phyloP scores from a whole-genome alignment of 2,329 filamentous ascomycete species.

The Cytospora leucostoma region DNA sequence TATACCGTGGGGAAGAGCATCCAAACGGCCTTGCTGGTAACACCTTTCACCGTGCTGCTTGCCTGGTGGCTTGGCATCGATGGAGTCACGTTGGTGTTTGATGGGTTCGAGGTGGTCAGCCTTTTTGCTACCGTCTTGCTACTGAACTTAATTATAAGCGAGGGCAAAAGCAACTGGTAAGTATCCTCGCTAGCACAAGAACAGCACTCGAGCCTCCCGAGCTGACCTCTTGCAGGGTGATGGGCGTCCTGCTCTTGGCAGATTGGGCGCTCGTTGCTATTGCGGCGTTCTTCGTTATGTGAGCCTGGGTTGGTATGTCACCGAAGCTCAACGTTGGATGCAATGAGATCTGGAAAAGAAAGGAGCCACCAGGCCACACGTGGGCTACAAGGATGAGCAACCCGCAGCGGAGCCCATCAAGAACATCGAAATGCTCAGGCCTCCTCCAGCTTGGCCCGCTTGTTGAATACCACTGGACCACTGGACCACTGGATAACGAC shows the following conservation, averaged over 20 bases:
- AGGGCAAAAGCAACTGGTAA: background rate
- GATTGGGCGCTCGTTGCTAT: conserved; percentile 12
- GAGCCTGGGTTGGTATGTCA: too few relatives aligned
- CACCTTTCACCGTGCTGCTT: conserved; percentile 3
- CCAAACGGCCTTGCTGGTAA: conserved; percentile 8
- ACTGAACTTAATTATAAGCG: conserved; percentile 1
- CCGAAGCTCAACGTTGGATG: too few relatives aligned
- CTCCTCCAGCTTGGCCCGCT: background rate
- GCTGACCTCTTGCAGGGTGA: background rate
- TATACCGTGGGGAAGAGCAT: conserved; percentile 11
- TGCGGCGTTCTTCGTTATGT: conserved; percentile 6
- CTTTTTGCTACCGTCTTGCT: conserved; percentile 12
- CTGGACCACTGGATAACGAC: too few relatives aligned
- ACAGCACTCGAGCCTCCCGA: too few relatives aligned
- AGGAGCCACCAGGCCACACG: background rate
- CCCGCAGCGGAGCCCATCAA: background rate
- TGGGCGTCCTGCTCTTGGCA: conserved; percentile 1
- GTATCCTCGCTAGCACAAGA: background rate
- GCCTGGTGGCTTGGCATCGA: conserved; percentile 7
- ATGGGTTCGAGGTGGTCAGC: conserved; percentile 15
- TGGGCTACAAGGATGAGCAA: background rate
- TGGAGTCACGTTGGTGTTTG: conserved; percentile 6
- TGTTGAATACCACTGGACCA: background rate
- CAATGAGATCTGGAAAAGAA: background rate
- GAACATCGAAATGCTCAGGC: background rate